phyloP scores from a whole-genome alignment of 352 stramenopile genomes.

The Pythium phragmitis region DNA sequence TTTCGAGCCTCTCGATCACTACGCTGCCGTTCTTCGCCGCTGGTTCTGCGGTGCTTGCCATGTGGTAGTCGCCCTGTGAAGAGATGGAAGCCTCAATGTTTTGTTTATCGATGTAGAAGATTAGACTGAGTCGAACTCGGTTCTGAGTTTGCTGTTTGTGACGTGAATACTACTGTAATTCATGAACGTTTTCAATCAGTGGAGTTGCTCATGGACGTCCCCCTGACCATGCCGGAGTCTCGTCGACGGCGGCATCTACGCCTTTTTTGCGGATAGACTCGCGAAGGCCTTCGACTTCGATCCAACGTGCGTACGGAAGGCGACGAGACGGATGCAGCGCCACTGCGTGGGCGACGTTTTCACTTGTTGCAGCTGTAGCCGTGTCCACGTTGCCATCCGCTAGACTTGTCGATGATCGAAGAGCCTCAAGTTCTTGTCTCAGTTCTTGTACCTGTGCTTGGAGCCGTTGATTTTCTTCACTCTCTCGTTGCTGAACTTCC shows the following conservation, averaged over 20 bases:
- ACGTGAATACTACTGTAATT: neutral
- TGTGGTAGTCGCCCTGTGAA: neutral
- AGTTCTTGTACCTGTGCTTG: slow-evolving; percentile 12
- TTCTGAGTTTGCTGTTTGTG: neutral
- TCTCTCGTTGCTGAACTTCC: slow-evolving; percentile 2
- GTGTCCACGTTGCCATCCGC: neutral
- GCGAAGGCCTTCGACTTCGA: slow-evolving; percentile 79
- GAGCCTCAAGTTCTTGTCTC: slow-evolving; percentile 26
- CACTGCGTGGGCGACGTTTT: neutral
- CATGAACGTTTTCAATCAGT: too few relatives aligned
- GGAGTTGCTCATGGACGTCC: neutral
- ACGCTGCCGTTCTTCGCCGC: neutral
- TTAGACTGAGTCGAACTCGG: neutral
- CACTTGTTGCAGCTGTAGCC: slow-evolving; percentile 5
- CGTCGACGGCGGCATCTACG: slow-evolving; percentile 38
- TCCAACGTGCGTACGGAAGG: slow-evolving; percentile 73
- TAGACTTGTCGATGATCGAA: neutral
- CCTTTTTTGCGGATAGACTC: slow-evolving; percentile 59
- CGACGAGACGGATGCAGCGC: slow-evolving; percentile 50
- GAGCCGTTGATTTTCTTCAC: slow-evolving; percentile 12
- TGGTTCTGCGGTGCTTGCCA: neutral
- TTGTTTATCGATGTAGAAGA: neutral
- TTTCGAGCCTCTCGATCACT: neutral
- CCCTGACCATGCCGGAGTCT: slow-evolving; percentile 19
- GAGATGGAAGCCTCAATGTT: neutral